phyloP scores from a whole-genome alignment of 495 filamentous ascomycete genomes.

The Tuber indicum region DNA sequence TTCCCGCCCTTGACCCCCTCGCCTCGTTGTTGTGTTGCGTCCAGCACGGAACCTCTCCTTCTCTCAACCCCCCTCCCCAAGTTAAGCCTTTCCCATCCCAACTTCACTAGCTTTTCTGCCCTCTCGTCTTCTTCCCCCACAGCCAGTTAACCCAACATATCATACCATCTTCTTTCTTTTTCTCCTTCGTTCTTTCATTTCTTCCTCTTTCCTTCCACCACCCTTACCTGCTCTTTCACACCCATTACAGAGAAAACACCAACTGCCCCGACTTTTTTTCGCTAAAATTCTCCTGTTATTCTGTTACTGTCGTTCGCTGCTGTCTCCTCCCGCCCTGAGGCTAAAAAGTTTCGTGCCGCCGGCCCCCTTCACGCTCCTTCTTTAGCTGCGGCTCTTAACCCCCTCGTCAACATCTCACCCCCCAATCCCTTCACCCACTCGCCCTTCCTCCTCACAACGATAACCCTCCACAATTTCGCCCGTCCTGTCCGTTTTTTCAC shows the following conservation, averaged over 20 bases:
- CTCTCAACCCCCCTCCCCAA: slow-evolving; percentile 20
- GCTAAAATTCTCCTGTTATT: background rate
- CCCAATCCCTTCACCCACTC: background rate
- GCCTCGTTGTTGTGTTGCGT: slow-evolving; percentile 27
- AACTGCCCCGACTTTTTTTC: background rate
- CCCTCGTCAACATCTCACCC: background rate
- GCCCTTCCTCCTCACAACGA: background rate
- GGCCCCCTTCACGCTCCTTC: background rate
- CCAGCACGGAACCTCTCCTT: slow-evolving; percentile 21
- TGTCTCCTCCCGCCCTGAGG: slow-evolving; percentile 3
- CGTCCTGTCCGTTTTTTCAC: background rate
- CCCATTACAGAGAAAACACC: background rate
- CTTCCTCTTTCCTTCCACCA: background rate
- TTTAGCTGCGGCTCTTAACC: background rate
- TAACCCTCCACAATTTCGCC: background rate
- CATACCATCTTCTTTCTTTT: slow-evolving; percentile 19
- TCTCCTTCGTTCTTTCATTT: slow-evolving; percentile 19
- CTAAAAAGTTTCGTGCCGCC: background rate
- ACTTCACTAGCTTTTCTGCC: slow-evolving; percentile 18
- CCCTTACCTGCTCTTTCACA: background rate
- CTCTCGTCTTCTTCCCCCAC: slow-evolving; percentile 25
- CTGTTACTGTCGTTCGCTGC: background rate
- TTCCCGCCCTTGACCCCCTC: slow-evolving; percentile 12
- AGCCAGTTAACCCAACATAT: slow-evolving; percentile 15
- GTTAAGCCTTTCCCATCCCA: slow-evolving; percentile 13